phyloP scores from a whole-genome alignment of 73 alveolate species.

The Paramecium caudatum region DNA sequence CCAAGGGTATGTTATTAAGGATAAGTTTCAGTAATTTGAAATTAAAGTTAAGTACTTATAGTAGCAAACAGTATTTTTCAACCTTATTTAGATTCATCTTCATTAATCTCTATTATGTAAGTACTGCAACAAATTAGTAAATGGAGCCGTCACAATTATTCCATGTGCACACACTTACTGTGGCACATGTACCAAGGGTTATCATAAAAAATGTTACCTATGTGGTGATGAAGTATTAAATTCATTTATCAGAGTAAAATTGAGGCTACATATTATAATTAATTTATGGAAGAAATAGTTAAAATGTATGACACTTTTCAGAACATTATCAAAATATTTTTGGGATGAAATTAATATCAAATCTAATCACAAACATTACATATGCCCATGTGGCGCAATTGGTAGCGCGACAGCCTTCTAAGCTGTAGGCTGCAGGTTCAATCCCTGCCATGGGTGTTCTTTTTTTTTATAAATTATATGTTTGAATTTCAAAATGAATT shows the following conservation, averaged over 20 bases:
- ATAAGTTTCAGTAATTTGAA: constrained; percentile 23
- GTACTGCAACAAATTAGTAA: constrained; percentile 37
- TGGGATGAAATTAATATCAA: neutral
- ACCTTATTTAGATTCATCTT: constrained; percentile 24
- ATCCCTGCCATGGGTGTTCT: constrained; percentile 75
- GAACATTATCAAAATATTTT: neutral
- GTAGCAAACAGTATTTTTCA: constrained; percentile 25
- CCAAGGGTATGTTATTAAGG: neutral
- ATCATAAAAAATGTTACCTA: constrained; percentile 6
- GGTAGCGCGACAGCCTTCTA: constrained; percentile 77
- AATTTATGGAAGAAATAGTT: constrained; percentile 51
- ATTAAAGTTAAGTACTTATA: neutral
- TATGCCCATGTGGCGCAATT: constrained; percentile 76
- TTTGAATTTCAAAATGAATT: constrained; percentile 48
- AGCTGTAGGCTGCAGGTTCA: constrained; percentile 76
- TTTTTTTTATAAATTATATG: neutral
- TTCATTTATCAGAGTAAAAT: constrained; percentile 10
- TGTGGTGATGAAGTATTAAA: constrained; percentile 58
- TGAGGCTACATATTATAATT: constrained; percentile 64
- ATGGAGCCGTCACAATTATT: constrained; percentile 44
- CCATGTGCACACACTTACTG: constrained; percentile 68
- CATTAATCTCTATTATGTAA: constrained; percentile 37
- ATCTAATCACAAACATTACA: neutral
- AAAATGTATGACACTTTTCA: constrained; percentile 53
- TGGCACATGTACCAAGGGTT: constrained; percentile 31